These are phyloP conservation scores for Alloteropsis semialata DNA, from an alignment of 176 grass and related monocot genomes.

Conservation along the genomic window DNA sequence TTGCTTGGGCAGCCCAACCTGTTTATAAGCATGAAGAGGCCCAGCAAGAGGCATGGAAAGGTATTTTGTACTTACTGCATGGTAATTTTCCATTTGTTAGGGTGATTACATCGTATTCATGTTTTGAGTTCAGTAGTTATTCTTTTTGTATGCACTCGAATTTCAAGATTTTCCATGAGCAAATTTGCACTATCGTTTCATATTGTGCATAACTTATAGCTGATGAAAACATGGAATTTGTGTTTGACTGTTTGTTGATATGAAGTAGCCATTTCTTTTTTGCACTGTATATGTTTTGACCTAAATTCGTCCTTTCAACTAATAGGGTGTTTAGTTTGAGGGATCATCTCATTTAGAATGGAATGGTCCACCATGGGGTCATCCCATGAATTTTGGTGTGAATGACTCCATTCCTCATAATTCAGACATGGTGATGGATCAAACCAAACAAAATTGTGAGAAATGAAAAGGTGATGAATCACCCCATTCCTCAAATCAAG, in stretches of 20 bases:
- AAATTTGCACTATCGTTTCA: not conserved
- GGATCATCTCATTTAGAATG: not conserved
- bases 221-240: not conserved
- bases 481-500: not conserved
- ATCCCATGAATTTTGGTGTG: not conserved
- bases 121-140: not conserved
- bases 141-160: not conserved
- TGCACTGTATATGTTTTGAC: not conserved
- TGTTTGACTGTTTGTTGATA: not conserved
- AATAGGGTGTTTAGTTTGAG: not conserved
- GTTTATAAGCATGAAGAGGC: slow-evolving; percentile 97
- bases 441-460: not conserved
- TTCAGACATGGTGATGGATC: not conserved
- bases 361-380: not conserved
- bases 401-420: not conserved
- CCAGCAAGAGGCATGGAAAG: slow-evolving; percentile 92
- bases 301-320: slow-evolving; percentile 7
- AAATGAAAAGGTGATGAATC: not conserved
- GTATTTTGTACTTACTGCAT: slow-evolving; percentile 41
- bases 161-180: not conserved
- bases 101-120: not conserved
- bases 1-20: slow-evolving; percentile 95
- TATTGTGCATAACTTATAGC: not conserved
- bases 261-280: not conserved
- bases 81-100: not conserved